Conservation (phyloP, 2,329 filamentous ascomycete species). For the Botrytis medusae region DNA sequence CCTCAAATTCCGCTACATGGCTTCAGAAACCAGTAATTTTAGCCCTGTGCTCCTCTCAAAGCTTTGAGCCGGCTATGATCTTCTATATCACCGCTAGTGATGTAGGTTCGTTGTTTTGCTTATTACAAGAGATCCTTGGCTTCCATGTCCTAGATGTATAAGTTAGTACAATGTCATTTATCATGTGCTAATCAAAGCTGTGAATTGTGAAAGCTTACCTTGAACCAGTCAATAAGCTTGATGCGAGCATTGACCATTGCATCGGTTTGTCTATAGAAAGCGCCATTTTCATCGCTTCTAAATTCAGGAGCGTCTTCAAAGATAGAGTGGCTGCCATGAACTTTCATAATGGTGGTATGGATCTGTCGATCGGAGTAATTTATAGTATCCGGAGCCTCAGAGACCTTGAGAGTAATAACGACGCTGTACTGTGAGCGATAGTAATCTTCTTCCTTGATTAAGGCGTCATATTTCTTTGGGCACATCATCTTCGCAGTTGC, state of each 20-base stretch:
- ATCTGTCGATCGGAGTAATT: background rate
- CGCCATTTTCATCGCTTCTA: background rate
- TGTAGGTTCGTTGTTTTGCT: background rate
- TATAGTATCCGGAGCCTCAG: background rate
- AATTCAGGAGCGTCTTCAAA: background rate
- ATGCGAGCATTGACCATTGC: background rate
- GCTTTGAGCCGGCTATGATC: accelerated
- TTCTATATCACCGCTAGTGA: background rate
- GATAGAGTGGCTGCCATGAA: background rate
- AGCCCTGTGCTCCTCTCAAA: background rate
- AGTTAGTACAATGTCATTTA: background rate
- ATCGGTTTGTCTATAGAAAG: slow-evolving; percentile 1
- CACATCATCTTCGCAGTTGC: background rate
- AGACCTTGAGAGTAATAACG: background rate
- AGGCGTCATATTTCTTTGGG: background rate
- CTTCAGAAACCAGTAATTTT: background rate
- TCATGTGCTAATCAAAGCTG: background rate
- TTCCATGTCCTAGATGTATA: background rate
- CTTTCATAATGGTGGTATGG: background rate
- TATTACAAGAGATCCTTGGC: background rate
- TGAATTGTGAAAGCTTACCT: background rate
- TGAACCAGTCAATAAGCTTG: background rate
- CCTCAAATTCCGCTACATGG: no score
- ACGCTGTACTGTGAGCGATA: background rate
- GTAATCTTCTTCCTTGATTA: background rate